phyloP scores from a whole-genome alignment of 148 eudicot genomes.

The Dysphania ambrosioides region DNA sequence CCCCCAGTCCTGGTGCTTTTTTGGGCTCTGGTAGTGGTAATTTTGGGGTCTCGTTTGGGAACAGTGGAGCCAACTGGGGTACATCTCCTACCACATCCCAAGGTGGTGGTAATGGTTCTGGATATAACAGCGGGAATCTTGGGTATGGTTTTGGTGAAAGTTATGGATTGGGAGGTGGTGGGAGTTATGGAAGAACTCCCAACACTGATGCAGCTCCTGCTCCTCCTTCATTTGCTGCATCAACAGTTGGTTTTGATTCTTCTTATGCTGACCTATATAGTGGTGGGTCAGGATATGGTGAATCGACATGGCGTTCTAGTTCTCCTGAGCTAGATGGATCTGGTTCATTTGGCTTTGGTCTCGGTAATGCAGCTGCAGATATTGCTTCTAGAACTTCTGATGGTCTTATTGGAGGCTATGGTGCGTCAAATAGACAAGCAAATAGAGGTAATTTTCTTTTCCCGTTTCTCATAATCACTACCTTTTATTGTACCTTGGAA shows the following conservation, averaged over 20 bases:
- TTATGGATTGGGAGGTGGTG: constrained; percentile 47
- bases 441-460: constrained; percentile 53
- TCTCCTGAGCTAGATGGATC: constrained; percentile 60
- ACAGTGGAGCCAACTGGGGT: constrained; percentile 53
- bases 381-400: constrained; percentile 51
- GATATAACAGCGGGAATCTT: constrained; percentile 44
- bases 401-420: constrained; percentile 57
- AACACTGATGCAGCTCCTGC: constrained; percentile 30
- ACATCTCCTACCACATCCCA: constrained; percentile 38
- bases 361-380: constrained; percentile 43
- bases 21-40: constrained; percentile 56
- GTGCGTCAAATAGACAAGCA: constrained; percentile 56
- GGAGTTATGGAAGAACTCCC: constrained; percentile 48
- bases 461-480: neutral
- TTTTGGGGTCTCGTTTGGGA: constrained; percentile 56
- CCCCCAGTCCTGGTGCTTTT: constrained; percentile 36
- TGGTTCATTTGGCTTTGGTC: constrained; percentile 65
- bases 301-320: constrained; percentile 56
- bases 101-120: constrained; percentile 43
- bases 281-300: constrained; percentile 50
- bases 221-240: constrained; percentile 42
- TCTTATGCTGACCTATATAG: constrained; percentile 58
- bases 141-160: constrained; percentile 54
- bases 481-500: neutral
- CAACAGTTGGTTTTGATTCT: constrained; percentile 48